Evolutionary conservation across 2,329 filamentous ascomycete species (phyloP).

Genomic region (Fusarium sublunatum): DNA sequence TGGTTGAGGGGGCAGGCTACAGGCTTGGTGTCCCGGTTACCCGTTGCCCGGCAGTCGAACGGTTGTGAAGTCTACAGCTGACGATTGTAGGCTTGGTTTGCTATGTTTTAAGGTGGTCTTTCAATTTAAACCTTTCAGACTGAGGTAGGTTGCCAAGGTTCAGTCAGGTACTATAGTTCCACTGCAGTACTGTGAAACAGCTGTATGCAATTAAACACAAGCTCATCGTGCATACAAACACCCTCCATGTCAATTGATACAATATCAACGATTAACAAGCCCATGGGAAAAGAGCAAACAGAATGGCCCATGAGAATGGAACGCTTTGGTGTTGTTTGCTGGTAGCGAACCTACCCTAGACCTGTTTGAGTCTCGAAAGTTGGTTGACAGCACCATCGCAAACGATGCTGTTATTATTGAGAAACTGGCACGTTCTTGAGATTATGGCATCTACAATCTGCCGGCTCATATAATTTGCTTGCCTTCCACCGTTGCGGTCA

Average conservation of each 20-base stretch:
- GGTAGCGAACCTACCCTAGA: slow-evolving; percentile 18
- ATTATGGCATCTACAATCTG: slow-evolving; percentile 8
- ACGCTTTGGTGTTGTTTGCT: neutral
- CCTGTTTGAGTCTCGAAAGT: neutral
- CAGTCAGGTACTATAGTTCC: no score
- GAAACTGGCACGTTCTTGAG: neutral
- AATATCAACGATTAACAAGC: no score
- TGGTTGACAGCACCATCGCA: slow-evolving; percentile 4
- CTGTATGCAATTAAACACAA: no score
- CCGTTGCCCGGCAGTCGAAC: slow-evolving; percentile 16
- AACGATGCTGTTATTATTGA: neutral
- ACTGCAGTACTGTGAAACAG: no score
- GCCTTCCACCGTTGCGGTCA: slow-evolving; percentile 24
- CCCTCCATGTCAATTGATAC: no score
- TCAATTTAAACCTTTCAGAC: no score
- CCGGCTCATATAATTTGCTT: slow-evolving; percentile 13
- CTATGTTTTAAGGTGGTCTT: no score
- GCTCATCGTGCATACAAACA: no score
- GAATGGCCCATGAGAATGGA: no score
- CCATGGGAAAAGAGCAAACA: no score
- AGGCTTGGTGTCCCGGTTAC: slow-evolving; percentile 17
- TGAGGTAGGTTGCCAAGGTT: no score
- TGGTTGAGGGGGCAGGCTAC: slow-evolving; percentile 23
- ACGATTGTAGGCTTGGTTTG: no score
- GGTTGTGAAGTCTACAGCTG: neutral